Conservation (phyloP, 1,284 basidiomycete species). For the Sporisorium scitamineum region DNA sequence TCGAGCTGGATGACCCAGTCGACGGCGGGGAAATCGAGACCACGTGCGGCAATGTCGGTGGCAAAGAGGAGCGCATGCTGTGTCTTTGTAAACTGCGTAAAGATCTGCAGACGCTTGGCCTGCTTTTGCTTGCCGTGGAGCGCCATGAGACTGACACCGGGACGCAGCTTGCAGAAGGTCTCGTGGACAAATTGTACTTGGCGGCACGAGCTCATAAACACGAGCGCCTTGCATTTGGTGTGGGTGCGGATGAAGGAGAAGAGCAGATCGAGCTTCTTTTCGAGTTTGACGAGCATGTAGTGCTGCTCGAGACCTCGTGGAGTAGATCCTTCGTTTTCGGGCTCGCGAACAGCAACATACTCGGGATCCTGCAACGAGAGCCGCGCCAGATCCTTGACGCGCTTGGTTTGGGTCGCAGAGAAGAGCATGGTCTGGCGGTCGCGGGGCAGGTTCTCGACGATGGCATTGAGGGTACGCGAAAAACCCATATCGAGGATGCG, state of each 20-base stretch:
- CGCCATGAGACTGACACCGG: constrained; percentile 89
- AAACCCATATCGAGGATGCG: constrained; percentile 97
- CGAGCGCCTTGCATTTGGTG: constrained; percentile 88
- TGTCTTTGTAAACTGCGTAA: constrained; percentile 60
- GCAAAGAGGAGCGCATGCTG: constrained; percentile 66
- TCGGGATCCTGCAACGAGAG: constrained; percentile 87
- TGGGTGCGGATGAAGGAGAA: constrained; percentile 97
- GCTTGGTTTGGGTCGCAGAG: constrained; percentile 94
- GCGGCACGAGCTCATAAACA: constrained; percentile 95
- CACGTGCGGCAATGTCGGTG: constrained; percentile 97
- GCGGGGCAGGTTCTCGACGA: constrained; percentile 80
- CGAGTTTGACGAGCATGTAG: constrained; percentile 85
- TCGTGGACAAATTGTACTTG: constrained; percentile 90
- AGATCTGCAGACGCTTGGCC: constrained; percentile 77
- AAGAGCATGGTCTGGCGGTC: constrained; percentile 87
- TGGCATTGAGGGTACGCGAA: constrained; percentile 85
- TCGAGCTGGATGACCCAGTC: constrained; percentile 99
- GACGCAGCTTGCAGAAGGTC: constrained; percentile 93
- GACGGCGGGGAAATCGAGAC: constrained; percentile 94
- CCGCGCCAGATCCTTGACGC: constrained; percentile 87
- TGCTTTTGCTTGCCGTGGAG: constrained; percentile 98
- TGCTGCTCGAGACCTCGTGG: constrained; percentile 86
- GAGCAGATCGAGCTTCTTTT: constrained; percentile 89
- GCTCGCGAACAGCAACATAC: constrained; percentile 74
- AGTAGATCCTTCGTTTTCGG: constrained; percentile 71